Conservation (phyloP, 345 rosid species). For the Dipteronia sinensis region DNA sequence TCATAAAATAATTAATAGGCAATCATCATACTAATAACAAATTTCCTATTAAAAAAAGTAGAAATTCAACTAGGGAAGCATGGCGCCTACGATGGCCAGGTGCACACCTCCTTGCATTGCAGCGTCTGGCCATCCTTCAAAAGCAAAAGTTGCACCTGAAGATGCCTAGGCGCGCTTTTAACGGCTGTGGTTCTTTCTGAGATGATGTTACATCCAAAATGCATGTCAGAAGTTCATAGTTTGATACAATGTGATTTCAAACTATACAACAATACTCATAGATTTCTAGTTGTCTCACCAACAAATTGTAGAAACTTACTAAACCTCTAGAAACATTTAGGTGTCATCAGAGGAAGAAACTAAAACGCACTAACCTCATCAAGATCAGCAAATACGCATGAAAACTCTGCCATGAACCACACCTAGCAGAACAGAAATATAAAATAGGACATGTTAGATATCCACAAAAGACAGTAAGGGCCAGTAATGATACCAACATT, state of each 20-base stretch:
- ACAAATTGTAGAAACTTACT: neutral
- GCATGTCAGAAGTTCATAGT: neutral
- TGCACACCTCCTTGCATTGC: too few species aligned
- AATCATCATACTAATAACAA: too few species aligned
- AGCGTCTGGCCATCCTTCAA: too few species aligned
- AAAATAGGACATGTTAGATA: constrained; percentile 7
- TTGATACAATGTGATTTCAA: neutral
- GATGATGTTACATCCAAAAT: neutral
- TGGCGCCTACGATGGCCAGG: too few species aligned
- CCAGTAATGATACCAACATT: neutral
- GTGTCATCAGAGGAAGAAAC: neutral
- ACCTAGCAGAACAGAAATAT: constrained; percentile 49
- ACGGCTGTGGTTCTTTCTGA: neutral
- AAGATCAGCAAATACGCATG: constrained; percentile 68
- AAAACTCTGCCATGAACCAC: constrained; percentile 89
- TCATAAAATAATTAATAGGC: too few species aligned
- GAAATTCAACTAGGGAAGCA: too few species aligned
- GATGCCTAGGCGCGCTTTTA: too few species aligned
- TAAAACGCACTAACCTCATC: constrained; percentile 72
- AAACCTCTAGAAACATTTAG: constrained; percentile 5
- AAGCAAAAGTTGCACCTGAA: too few species aligned
- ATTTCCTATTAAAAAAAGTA: too few species aligned
- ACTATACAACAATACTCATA: neutral
- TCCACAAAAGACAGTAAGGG: neutral
- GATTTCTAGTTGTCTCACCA: neutral